Base-by-base conservation (phyloP, 2,329 filamentous ascomycete genomes). In the Saccharata proteae region DNA sequence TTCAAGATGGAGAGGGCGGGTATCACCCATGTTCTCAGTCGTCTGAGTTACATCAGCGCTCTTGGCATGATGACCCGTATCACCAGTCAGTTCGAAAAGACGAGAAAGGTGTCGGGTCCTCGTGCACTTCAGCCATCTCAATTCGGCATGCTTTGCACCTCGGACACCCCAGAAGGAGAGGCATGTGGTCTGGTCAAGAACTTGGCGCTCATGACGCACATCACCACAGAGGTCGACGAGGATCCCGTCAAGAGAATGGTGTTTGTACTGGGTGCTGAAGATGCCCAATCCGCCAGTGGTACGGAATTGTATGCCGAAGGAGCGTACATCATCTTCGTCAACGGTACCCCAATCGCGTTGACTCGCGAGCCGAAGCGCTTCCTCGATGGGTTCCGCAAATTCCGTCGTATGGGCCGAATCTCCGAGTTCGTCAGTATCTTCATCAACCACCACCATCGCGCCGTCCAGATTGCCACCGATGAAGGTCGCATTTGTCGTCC, bases 61-160 rank as follows among this genome's bases (percentile, higher is more conserved):
- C 71, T 98, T 16, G 92, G 92, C 40, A 98, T 98, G 92, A 98
- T 98, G 90, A 98, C 90, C 10, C 73, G 90, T 55, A 96, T 98
- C 48, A 90, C 80, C 55, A 92, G 82, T 69, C 90, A 98, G 61
- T 98, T 98, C 49, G 90, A 98, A 54, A 98, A 98, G 68, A 96
- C 90, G 2, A 68, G 90, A 45, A 98, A 98, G 58, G 86, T 98
- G 38, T 86, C 79, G 50, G 92, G 92, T 42, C 90, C 92, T 46
- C 78, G 90, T 70, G 90, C 92, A 12, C 67, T 98, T 29, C 90
- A 98, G 50, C 86, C 90, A 5, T 98, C 90, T 1, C 90, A 98
- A 44, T 98, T 93, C 62, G 90, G 90, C 45, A 94, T 98, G 86
- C 67, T 98, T 33, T 98, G 90, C 52, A 81, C 86, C 0, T 92